Percentiles rank a stretch among this genome's conserved stretches.
These are phyloP conservation scores for Musa acuminata DNA, from an alignment of 176 grass and related monocot genomes.

Conservation along the genomic window DNA sequence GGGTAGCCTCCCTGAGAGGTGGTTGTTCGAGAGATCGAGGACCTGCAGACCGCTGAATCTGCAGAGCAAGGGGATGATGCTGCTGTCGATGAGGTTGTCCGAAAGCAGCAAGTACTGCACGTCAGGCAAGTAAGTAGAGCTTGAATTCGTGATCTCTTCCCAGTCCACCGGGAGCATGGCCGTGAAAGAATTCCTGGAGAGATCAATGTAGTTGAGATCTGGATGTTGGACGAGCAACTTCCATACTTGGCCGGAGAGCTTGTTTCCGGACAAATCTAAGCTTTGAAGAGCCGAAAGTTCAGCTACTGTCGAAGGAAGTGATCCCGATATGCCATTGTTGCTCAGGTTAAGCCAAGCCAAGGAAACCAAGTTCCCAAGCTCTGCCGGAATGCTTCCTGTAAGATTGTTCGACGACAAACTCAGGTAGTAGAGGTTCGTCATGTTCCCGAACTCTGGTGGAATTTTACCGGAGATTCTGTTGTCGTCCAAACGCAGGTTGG, in stretches of 20 bases:
- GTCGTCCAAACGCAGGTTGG: not conserved
- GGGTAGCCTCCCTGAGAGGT: slow-evolving; percentile 39
- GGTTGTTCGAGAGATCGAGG: slow-evolving; percentile 73
- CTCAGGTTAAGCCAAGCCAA: slow-evolving; percentile 22
- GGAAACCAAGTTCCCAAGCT: not conserved
- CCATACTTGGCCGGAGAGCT: slow-evolving; percentile 10
- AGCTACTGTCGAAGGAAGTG: slow-evolving; percentile 21
- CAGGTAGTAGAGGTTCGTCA: not conserved
- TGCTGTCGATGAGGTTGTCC: slow-evolving; percentile 35
- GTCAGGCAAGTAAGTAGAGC: slow-evolving; percentile 5
- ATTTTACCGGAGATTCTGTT: not conserved
- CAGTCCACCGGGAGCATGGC: not conserved
- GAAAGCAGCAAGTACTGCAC: slow-evolving; percentile 1
- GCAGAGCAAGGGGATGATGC: slow-evolving; percentile 38
- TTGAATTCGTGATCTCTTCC: not conserved
- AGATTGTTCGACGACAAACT: slow-evolving; percentile 22
- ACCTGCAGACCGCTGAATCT: slow-evolving; percentile 30
- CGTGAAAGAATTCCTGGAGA: not conserved
- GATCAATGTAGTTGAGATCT: not conserved
- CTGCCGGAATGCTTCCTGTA: slow-evolving; percentile 19
- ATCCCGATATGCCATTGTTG: slow-evolving; percentile 16
- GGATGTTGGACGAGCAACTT: slow-evolving; percentile 16
- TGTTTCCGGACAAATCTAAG: slow-evolving; percentile 30
- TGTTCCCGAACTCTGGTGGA: not conserved
- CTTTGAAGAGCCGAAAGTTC: slow-evolving; percentile 15